A percentile compares a stretch with the other conserved stretches of the same genome.
phyloP scores from a whole-genome alignment of 305 asterid genomes.

The Caryopteris hybrid region DNA sequence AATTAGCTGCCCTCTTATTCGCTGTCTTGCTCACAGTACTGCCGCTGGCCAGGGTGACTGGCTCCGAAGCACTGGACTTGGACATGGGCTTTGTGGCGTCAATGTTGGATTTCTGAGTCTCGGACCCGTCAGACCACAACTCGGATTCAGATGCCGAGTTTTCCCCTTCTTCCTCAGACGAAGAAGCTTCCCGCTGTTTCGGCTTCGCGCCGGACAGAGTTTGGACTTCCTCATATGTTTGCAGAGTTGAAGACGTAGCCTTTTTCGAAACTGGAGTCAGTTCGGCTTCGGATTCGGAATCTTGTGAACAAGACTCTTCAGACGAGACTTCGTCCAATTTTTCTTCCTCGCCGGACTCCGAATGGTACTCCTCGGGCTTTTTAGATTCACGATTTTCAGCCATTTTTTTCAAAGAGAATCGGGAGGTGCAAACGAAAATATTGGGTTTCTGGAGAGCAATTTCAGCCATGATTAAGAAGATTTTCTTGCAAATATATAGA shows the following conservation, averaged over 20 bases:
- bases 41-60: slow-evolving; percentile 36
- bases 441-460: slow-evolving; percentile 12
- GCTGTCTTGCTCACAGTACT: slow-evolving; percentile 23
- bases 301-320: slow-evolving; percentile 18
- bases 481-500: too few relatives aligned
- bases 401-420: slow-evolving; percentile 9
- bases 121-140: slow-evolving; percentile 28
- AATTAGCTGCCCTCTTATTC: slow-evolving; percentile 10
- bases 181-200: neutral
- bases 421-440: neutral
- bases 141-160: slow-evolving; percentile 39
- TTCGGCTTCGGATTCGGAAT: slow-evolving; percentile 18
- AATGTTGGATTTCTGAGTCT: slow-evolving; percentile 16
- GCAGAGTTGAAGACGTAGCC: slow-evolving; percentile 15
- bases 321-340: slow-evolving; percentile 16
- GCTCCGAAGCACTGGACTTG: slow-evolving; percentile 22
- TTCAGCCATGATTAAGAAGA: too few relatives aligned
- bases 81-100: slow-evolving; percentile 30
- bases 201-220: slow-evolving; percentile 1
- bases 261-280: slow-evolving; percentile 20
- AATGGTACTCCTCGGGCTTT: slow-evolving; percentile 18
- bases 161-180: slow-evolving; percentile 31
- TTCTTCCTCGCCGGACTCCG: slow-evolving; percentile 33
- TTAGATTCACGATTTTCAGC: slow-evolving; percentile 29
- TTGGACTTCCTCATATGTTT: neutral